Conservation (phyloP, 2,329 filamentous ascomycete genomes). For the Neopestalotiopsis sp. region DNA sequence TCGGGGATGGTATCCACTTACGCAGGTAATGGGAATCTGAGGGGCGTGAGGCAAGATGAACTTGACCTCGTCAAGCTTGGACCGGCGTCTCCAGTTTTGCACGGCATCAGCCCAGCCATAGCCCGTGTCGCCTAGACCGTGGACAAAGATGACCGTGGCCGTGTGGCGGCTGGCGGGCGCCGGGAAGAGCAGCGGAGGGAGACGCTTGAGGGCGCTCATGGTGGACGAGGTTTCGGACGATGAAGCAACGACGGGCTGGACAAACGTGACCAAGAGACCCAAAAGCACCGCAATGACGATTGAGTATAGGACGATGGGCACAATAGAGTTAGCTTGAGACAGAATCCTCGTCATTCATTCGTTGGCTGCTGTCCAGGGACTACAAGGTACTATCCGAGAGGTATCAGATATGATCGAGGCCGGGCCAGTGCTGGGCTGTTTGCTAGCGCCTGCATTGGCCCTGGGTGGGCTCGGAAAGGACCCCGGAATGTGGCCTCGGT, state of each 20-base stretch:
- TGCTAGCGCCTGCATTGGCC: not conserved
- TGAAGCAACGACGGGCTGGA: slow-evolving; percentile 1
- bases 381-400: not conserved
- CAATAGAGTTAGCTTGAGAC: slow-evolving; percentile 3
- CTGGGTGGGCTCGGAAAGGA: not conserved
- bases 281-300: slow-evolving; percentile 1
- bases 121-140: slow-evolving; percentile 87
- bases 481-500: not conserved
- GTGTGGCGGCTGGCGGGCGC: slow-evolving; percentile 66
- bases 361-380: not conserved
- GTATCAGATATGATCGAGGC: not conserved
- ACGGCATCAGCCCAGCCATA: slow-evolving; percentile 82
- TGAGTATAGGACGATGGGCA: slow-evolving; percentile 3
- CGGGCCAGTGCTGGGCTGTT: not conserved
- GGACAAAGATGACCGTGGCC: slow-evolving; percentile 91
- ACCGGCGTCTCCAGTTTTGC: slow-evolving; percentile 82
- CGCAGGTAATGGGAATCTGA: slow-evolving; percentile 81
- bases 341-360: slow-evolving; percentile 10
- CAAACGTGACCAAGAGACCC: not conserved
- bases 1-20: slow-evolving; percentile 45
- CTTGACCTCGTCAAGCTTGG: slow-evolving; percentile 85
- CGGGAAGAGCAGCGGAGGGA: slow-evolving; percentile 35
- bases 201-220: slow-evolving; percentile 30
- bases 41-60: slow-evolving; percentile 96
- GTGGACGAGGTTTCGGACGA: not conserved